phyloP scores from a whole-genome alignment of 495 filamentous ascomycete species.

The Neurospora hispaniola region DNA sequence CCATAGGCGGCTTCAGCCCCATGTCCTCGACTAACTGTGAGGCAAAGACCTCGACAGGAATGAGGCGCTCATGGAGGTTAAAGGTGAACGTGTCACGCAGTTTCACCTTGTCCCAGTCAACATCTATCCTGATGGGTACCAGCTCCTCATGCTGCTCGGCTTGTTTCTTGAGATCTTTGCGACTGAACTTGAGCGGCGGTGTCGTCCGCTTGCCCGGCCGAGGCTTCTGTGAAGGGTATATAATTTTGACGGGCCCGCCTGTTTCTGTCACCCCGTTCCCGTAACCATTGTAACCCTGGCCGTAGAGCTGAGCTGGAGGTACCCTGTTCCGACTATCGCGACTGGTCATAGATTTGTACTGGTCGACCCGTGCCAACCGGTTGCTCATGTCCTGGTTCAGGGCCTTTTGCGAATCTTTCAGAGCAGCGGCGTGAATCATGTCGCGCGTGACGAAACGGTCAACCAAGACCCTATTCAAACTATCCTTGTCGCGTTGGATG shows the following conservation, averaged over 20 bases:
- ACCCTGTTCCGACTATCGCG: conserved; percentile 24
- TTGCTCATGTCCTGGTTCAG: conserved; percentile 31
- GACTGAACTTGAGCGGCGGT: conserved; percentile 54
- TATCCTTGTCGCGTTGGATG: conserved; percentile 33
- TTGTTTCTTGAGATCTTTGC: conserved; percentile 71
- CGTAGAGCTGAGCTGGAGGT: conserved; percentile 41
- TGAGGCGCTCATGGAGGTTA: conserved; percentile 87
- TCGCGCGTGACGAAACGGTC: conserved; percentile 74
- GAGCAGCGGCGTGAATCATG: conserved; percentile 53
- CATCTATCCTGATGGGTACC: conserved; percentile 82
- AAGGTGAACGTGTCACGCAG: conserved; percentile 96
- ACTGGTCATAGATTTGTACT: conserved; percentile 37
- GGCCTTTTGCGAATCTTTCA: conserved; percentile 35
- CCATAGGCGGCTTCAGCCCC: conserved; percentile 52
- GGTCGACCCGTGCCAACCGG: conserved; percentile 27
- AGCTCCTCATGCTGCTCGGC: conserved; percentile 84
- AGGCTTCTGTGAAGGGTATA: conserved; percentile 66
- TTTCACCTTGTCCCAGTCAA: conserved; percentile 92
- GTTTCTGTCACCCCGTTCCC: conserved; percentile 75
- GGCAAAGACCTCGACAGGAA: conserved; percentile 70
- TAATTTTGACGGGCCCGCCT: conserved; percentile 38
- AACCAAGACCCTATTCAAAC: conserved; percentile 49
- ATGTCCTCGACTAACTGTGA: conserved; percentile 88
- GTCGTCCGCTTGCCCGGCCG: conserved; percentile 66
- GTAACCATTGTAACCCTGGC: conserved; percentile 79